Evolutionary conservation across 345 rosid genomes (phyloP).

Genomic region (Odontarrhena argentea): DNA sequence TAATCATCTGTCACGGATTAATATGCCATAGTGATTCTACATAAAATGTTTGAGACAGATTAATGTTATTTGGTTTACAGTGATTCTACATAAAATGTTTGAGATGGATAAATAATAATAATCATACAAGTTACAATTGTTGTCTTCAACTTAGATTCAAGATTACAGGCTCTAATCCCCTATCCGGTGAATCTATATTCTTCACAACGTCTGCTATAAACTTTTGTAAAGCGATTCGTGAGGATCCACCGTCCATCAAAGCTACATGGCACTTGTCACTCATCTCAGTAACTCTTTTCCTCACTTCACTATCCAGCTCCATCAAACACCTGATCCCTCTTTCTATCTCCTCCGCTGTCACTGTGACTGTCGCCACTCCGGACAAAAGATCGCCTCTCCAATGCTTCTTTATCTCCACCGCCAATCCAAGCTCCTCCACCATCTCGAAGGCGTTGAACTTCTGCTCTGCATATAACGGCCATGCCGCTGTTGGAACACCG

Average conservation of each 20-base stretch:
- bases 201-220: slow-evolving; percentile 35
- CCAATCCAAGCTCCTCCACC: slow-evolving; percentile 48
- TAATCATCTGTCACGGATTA: neutral
- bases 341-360: slow-evolving; percentile 39
- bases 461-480: slow-evolving; percentile 60
- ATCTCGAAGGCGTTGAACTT: slow-evolving; percentile 56
- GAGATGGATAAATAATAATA: no score
- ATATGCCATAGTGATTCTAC: neutral
- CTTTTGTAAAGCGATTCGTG: slow-evolving; percentile 9
- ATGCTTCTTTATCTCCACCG: slow-evolving; percentile 46
- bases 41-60: no score
- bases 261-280: slow-evolving; percentile 33
- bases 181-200: neutral
- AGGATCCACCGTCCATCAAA: slow-evolving; percentile 41
- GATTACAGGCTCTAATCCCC: no score
- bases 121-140: no score
- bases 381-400: slow-evolving; percentile 21
- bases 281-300: slow-evolving; percentile 37
- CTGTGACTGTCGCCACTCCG: neutral
- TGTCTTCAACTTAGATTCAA: no score
- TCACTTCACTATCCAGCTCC: slow-evolving; percentile 33
- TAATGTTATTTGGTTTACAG: no score
- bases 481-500: slow-evolving; percentile 52
- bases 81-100: no score
- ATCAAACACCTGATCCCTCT: slow-evolving; percentile 36